Conservation (phyloP, 805 yeast species). For the Cyberlindnera xishuangbannaensis region DNA sequence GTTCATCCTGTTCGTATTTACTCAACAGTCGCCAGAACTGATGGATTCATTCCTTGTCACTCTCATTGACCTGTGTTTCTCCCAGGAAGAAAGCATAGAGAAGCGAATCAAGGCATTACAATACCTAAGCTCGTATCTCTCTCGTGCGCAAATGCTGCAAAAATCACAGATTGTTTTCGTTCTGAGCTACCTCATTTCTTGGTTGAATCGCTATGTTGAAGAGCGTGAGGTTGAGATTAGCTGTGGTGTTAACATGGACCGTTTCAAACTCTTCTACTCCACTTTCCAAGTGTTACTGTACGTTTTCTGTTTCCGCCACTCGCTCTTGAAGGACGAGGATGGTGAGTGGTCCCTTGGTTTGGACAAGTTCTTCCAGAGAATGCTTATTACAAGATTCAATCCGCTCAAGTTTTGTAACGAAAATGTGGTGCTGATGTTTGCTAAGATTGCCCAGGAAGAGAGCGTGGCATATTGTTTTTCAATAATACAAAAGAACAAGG, state of each 20-base stretch:
- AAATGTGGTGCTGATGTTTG: slow-evolving; percentile 89
- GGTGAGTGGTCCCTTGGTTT: slow-evolving; percentile 71
- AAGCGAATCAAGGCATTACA: slow-evolving; percentile 86
- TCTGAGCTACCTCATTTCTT: slow-evolving; percentile 71
- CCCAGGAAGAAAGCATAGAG: slow-evolving; percentile 60
- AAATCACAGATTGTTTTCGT: slow-evolving; percentile 75
- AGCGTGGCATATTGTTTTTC: slow-evolving; percentile 91
- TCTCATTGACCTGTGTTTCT: slow-evolving; percentile 77
- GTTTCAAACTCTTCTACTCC: slow-evolving; percentile 84
- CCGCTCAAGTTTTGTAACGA: slow-evolving; percentile 92
- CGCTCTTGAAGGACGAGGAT: slow-evolving; percentile 39
- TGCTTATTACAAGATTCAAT: slow-evolving; percentile 82
- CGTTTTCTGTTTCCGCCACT: slow-evolving; percentile 85
- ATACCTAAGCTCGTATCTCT: slow-evolving; percentile 83
- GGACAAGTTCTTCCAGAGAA: slow-evolving; percentile 82
- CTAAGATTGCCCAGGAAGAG: slow-evolving; percentile 83
- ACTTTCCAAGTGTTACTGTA: slow-evolving; percentile 86
- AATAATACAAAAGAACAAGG: slow-evolving; percentile 83
- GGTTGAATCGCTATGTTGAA: slow-evolving; percentile 75
- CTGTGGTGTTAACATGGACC: slow-evolving; percentile 71
- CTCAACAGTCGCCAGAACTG: slow-evolving; percentile 77
- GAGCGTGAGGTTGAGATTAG: slow-evolving; percentile 84
- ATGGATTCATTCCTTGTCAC: slow-evolving; percentile 80
- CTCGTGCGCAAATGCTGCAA: slow-evolving; percentile 73
- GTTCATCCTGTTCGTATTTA: slow-evolving; percentile 70